Evolutionary conservation across 192 early-diverging fungal genomes (phyloP).

Genomic region (Entomortierella chlamydospora): DNA sequence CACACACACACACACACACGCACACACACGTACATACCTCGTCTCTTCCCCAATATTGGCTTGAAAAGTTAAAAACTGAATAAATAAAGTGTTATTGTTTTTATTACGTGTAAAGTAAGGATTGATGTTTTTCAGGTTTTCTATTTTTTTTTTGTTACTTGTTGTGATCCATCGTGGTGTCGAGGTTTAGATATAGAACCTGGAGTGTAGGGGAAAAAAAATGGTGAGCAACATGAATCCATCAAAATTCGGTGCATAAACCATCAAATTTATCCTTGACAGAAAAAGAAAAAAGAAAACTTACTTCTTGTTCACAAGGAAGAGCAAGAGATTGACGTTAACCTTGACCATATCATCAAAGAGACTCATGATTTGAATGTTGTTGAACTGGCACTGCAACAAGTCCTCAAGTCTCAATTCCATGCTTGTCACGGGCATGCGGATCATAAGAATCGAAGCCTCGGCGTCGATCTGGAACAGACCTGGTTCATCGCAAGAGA

Average conservation of each 20-base stretch:
- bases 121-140: background rate
- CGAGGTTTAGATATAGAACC: background rate
- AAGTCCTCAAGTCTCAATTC: constrained; percentile 94
- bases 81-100: too few species aligned
- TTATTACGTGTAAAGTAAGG: too few species aligned
- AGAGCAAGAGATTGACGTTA: constrained; percentile 96
- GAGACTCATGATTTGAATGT: constrained; percentile 88
- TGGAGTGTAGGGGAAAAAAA: background rate
- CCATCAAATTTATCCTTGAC: too few species aligned
- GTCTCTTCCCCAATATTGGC: too few species aligned
- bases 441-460: constrained; percentile 79
- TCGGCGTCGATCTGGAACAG: constrained; percentile 93
- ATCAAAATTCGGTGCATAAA: too few species aligned
- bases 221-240: background rate
- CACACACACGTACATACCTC: too few species aligned
- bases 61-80: too few species aligned
- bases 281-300: background rate
- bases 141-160: background rate
- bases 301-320: constrained; percentile 98
- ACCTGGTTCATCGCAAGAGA: constrained; percentile 93
- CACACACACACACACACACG: too few species aligned
- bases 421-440: constrained; percentile 73
- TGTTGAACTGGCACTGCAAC: constrained; percentile 94
- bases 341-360: constrained; percentile 94
- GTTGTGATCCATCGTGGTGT: background rate